Evolutionary conservation across 1,284 basidiomycete genomes (phyloP).

Genomic region (Heliocybe sulcata): DNA sequence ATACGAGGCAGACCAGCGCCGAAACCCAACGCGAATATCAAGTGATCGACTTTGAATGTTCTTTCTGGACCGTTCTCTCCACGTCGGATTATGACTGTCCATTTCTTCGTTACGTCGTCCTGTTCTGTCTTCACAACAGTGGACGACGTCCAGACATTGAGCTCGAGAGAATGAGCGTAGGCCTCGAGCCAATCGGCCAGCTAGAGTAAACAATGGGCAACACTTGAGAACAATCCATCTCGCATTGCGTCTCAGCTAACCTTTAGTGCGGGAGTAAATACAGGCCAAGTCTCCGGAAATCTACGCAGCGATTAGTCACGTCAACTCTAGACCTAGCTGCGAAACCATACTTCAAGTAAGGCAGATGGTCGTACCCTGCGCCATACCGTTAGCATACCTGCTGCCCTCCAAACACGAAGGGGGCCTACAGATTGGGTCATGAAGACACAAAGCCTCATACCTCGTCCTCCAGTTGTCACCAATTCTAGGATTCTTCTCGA

Average conservation of each 20-base stretch:
- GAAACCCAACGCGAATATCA: slow-evolving; percentile 58
- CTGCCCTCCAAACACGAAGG: not conserved
- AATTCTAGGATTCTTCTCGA: slow-evolving; percentile 36
- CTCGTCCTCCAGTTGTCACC: slow-evolving; percentile 45
- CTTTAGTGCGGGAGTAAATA: slow-evolving; percentile 50
- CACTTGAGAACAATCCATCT: slow-evolving; percentile 18
- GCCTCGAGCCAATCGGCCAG: slow-evolving; percentile 64
- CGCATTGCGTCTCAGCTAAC: slow-evolving; percentile 17
- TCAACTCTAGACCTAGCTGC: slow-evolving; percentile 10
- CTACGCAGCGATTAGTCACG: slow-evolving; percentile 18
- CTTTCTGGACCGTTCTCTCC: slow-evolving; percentile 31
- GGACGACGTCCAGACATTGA: slow-evolving; percentile 60
- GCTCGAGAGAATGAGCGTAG: slow-evolving; percentile 57
- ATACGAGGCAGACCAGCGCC: slow-evolving; percentile 42
- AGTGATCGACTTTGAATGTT: slow-evolving; percentile 44
- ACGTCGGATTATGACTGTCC: slow-evolving; percentile 44
- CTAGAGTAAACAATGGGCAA: slow-evolving; percentile 22
- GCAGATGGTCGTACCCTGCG: slow-evolving; percentile 32
- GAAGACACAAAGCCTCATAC: slow-evolving; percentile 3
- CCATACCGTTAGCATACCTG: not conserved
- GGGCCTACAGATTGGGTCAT: not conserved
- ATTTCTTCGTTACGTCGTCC: slow-evolving; percentile 39
- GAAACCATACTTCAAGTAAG: slow-evolving; percentile 40
- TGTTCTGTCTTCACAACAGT: slow-evolving; percentile 36
- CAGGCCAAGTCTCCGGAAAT: slow-evolving; percentile 56